phyloP scores from a whole-genome alignment of 2,329 filamentous ascomycete species.

The Colletotrichum gloeosporioides region DNA sequence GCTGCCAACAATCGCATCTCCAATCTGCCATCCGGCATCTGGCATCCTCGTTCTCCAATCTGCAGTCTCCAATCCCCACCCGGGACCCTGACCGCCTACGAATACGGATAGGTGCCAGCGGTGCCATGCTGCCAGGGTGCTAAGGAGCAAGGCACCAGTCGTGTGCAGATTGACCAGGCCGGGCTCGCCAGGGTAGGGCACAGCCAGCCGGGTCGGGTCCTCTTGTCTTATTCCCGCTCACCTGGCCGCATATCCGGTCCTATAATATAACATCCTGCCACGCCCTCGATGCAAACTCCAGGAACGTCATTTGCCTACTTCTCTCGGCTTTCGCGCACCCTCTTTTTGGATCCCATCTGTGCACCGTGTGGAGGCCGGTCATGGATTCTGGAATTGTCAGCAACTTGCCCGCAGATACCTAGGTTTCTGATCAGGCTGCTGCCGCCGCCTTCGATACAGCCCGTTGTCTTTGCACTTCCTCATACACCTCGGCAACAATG shows the following conservation, averaged over 20 bases:
- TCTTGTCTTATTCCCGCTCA: slow-evolving; percentile 14
- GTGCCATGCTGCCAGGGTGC: background rate
- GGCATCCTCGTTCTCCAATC: background rate
- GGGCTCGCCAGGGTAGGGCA: background rate
- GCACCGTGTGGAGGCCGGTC: background rate
- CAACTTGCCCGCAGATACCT: background rate
- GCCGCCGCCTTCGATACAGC: background rate
- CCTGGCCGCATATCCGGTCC: slow-evolving; percentile 3
- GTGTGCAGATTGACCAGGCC: background rate
- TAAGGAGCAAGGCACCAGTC: background rate
- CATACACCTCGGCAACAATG: background rate
- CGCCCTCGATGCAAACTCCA: background rate
- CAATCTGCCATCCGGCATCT: background rate
- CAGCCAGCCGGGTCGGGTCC: background rate
- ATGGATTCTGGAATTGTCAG: background rate
- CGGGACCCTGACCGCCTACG: background rate
- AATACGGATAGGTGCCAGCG: background rate
- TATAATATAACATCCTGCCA: slow-evolving; percentile 7
- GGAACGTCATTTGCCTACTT: background rate
- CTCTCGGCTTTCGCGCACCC: background rate
- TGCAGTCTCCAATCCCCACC: background rate
- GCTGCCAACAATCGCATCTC: background rate
- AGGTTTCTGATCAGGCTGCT: background rate
- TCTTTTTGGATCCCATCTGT: background rate
- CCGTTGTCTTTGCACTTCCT: background rate